Conservation (phyloP, 345 rosid species). For the Isatis tinctoria region DNA sequence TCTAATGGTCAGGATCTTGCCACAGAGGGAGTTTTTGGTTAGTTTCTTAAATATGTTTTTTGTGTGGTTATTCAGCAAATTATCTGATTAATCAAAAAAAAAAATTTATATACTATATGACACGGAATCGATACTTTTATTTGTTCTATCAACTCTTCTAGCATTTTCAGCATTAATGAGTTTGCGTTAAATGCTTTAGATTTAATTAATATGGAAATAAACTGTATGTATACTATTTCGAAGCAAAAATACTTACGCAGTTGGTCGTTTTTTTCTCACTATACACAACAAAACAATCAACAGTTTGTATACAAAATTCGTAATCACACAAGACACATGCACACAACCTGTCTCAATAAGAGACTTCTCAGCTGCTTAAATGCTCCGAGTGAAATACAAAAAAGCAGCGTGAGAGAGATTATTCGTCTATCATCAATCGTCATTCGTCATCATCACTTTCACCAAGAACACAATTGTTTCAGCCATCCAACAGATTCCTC, state of each 20-base stretch:
- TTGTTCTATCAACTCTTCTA: too few species aligned
- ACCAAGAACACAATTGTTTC: not conserved
- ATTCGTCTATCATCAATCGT: conserved; percentile 15
- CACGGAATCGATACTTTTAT: too few species aligned
- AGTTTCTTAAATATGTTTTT: too few species aligned
- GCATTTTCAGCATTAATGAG: too few species aligned
- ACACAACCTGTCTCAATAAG: not conserved
- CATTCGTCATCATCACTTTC: not conserved
- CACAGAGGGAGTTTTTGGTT: too few species aligned
- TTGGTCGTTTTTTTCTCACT: not conserved
- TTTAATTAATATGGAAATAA: not conserved
- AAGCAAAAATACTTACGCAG: too few species aligned
- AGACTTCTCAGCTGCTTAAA: not conserved
- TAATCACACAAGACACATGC: not conserved
- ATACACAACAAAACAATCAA: not conserved
- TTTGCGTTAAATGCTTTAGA: not conserved
- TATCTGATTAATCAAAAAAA: too few species aligned
- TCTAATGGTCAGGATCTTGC: too few species aligned
- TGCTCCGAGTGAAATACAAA: not conserved
- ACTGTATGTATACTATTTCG: not conserved
- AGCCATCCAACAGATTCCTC: conserved; percentile 51
- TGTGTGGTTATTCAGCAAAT: too few species aligned
- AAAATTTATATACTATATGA: too few species aligned
- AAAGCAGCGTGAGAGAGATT: not conserved
- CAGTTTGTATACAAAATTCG: conserved; percentile 18